Percentiles rank a stretch among this genome's conserved stretches.
phyloP scores from a whole-genome alignment of 1,139 yeast genomes.

The Insectozyma bohioensis region DNA sequence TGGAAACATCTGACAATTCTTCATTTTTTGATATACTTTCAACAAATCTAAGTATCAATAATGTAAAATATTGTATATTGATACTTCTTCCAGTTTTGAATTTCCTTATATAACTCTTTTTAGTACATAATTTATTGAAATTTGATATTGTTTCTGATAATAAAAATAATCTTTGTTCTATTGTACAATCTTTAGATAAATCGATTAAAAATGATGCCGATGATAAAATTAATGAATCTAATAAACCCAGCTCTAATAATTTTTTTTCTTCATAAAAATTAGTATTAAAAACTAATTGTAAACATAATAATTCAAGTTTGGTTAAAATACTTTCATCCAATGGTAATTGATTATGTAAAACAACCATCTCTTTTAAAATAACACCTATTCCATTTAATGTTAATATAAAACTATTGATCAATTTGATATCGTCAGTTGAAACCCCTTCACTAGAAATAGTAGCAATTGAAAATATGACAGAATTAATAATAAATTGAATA shows the following conservation, averaged over 20 bases:
- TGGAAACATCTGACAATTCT: background rate
- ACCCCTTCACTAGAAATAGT: background rate
- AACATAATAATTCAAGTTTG: conserved; percentile 10
- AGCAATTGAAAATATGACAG: conserved; percentile 3
- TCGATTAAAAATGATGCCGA: conserved; percentile 12
- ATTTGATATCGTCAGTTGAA: background rate
- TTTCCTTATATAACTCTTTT: conserved; percentile 43
- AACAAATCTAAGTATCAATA: conserved; percentile 30
- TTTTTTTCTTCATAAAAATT: conserved; percentile 8
- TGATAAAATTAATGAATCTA: conserved; percentile 10
- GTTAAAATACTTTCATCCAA: conserved; percentile 12
- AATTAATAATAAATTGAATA: conserved; percentile 1
- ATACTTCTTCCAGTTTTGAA: conserved; percentile 44
- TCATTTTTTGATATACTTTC: conserved; percentile 20
- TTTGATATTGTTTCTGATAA: conserved; percentile 58
- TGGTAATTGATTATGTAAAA: conserved; percentile 2
- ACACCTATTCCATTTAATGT: conserved; percentile 8
- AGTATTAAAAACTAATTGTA: conserved; percentile 11
- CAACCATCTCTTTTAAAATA: conserved; percentile 10
- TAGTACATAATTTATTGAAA: conserved; percentile 47
- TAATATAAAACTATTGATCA: background rate
- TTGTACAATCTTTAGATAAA: conserved; percentile 41
- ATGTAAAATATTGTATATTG: conserved; percentile 48
- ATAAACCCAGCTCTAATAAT: conserved; percentile 5
- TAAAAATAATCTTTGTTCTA: conserved; percentile 58